Percentiles rank a stretch among this genome's conserved stretches.
These are phyloP conservation scores for Diaporthe helianthi DNA, from an alignment of 2,329 filamentous ascomycete genomes.

Conservation along the genomic window DNA sequence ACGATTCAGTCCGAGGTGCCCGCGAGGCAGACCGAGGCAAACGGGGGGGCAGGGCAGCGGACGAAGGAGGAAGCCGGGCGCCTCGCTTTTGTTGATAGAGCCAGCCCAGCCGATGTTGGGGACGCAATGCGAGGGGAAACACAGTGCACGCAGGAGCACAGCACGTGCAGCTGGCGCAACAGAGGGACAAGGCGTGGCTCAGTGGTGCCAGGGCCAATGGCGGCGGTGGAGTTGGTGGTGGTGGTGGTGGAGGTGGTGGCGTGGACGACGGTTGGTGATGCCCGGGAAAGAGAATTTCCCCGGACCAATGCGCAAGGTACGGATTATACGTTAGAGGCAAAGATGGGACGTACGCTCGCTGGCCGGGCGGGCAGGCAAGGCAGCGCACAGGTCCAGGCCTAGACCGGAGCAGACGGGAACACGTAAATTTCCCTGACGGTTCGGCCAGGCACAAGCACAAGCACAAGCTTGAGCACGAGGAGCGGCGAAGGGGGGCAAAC, in stretches of 20 bases:
- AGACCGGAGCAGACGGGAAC: neutral
- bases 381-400: neutral
- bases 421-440: slow-evolving; percentile 8
- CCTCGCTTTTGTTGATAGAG: neutral
- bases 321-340: slow-evolving; percentile 10
- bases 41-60: neutral
- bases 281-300: slow-evolving; percentile 15
- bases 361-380: neutral
- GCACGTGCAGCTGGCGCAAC: slow-evolving; percentile 12
- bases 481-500: neutral
- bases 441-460: neutral
- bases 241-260: no score
- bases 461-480: no score
- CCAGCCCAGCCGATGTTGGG: slow-evolving; percentile 10
- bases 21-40: neutral
- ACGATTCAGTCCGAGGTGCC: slow-evolving; percentile 11
- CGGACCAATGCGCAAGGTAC: neutral
- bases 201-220: slow-evolving; percentile 9
- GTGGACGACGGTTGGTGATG: no score
- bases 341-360: slow-evolving; percentile 12
- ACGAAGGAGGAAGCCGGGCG: neutral
- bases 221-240: slow-evolving; percentile 15
- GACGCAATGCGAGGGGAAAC: slow-evolving; percentile 33
- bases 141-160: slow-evolving; percentile 3
- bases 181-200: neutral